Percentiles rank a stretch among this genome's conserved stretches.
Evolutionary conservation across 257 asterid species (phyloP).

Genomic region (Nyctanthes arbortristis): DNA sequence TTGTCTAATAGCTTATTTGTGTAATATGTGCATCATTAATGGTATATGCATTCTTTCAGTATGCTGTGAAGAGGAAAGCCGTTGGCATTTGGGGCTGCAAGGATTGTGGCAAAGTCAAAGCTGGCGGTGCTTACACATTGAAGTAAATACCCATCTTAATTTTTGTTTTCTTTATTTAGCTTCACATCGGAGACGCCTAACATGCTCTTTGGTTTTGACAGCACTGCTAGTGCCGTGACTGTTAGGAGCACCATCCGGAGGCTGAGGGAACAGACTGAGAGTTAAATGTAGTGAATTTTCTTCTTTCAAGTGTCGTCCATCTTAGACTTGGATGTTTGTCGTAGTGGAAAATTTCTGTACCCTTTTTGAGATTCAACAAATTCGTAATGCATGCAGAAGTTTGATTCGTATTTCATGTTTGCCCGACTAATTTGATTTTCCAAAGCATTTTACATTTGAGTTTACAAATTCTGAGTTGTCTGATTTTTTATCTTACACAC

Average conservation of each 20-base stretch:
- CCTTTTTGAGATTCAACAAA: background rate
- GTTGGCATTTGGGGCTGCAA: slow-evolving; percentile 75
- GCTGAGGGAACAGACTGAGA: slow-evolving; percentile 68
- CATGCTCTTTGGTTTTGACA: slow-evolving; percentile 22
- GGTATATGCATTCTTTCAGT: slow-evolving; percentile 25
- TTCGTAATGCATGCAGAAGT: background rate
- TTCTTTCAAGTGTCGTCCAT: slow-evolving; percentile 8
- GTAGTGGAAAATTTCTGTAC: background rate
- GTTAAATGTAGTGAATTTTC: slow-evolving; percentile 31
- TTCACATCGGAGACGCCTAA: background rate
- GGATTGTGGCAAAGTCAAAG: slow-evolving; percentile 71
- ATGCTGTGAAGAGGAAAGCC: slow-evolving; percentile 67
- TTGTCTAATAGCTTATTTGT: background rate
- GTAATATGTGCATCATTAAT: background rate
- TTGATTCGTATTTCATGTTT: background rate
- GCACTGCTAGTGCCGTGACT: slow-evolving; percentile 73
- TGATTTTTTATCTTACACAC: too few species aligned
- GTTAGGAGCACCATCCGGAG: slow-evolving; percentile 72
- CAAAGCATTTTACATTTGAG: background rate
- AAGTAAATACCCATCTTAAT: slow-evolving; percentile 28
- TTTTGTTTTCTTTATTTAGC: background rate
- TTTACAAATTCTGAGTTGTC: background rate
- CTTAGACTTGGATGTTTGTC: slow-evolving; percentile 3
- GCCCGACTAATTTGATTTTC: background rate
- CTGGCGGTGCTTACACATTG: slow-evolving; percentile 70